A percentile compares a stretch with the other conserved stretches of the same genome.
phyloP scores from a whole-genome alignment of 768 basidiomycete species.

The Calocybe gangraenosa region DNA sequence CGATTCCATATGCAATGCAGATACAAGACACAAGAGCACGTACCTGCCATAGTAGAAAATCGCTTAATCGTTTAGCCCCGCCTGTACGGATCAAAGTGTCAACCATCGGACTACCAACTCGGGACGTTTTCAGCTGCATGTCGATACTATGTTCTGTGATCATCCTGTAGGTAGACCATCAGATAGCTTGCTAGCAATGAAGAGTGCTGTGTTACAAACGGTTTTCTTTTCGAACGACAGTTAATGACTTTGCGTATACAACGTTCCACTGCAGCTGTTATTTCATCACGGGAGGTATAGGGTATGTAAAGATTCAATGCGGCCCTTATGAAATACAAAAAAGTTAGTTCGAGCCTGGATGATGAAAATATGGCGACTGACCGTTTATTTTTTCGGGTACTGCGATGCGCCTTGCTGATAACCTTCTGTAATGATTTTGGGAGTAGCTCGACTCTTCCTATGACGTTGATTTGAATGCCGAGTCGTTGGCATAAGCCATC shows the following conservation, averaged over 20 bases:
- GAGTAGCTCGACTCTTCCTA: constrained; percentile 69
- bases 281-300: constrained; percentile 87
- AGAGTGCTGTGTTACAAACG: too few species aligned
- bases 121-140: constrained; percentile 56
- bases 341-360: neutral
- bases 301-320: constrained; percentile 89
- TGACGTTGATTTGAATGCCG: constrained; percentile 75
- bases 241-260: constrained; percentile 35
- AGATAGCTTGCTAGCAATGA: neutral
- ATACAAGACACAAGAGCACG: constrained; percentile 17
- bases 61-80: constrained; percentile 80
- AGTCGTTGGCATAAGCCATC: too few species aligned
- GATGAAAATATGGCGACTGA: constrained; percentile 25
- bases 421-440: constrained; percentile 66
- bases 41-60: constrained; percentile 96
- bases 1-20: neutral
- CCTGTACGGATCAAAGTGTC: constrained; percentile 89
- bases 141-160: constrained; percentile 66
- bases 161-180: constrained; percentile 13
- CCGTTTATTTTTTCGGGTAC: constrained; percentile 71
- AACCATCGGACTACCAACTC: constrained; percentile 65
- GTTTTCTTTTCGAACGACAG: too few species aligned
- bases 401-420: constrained; percentile 59
- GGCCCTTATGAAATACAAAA: too few species aligned
- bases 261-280: constrained; percentile 66